Conservation (phyloP, 73 alveolate genomes). For the Blepharisma japonicum region DNA sequence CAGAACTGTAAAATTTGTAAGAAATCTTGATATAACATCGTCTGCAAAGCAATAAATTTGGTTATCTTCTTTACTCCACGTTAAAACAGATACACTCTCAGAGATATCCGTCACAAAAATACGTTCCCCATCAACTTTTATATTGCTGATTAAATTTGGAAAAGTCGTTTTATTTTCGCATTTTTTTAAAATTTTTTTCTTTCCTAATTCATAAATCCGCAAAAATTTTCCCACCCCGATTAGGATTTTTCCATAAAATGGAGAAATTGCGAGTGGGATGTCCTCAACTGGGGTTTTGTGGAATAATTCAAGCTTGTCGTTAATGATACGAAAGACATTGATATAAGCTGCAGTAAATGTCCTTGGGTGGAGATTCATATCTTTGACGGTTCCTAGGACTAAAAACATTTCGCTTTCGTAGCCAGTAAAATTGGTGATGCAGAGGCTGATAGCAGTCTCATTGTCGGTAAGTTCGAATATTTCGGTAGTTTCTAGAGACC, state of each 20-base stretch:
- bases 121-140: slow-evolving; percentile 84
- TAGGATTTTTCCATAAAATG: slow-evolving; percentile 82
- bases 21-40: slow-evolving; percentile 95
- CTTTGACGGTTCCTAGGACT: slow-evolving; percentile 71
- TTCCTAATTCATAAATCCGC: slow-evolving; percentile 94
- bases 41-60: slow-evolving; percentile 92
- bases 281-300: slow-evolving; percentile 88
- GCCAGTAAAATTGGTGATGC: slow-evolving; percentile 57
- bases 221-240: slow-evolving; percentile 93
- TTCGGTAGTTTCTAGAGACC: slow-evolving; percentile 57
- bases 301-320: slow-evolving; percentile 69
- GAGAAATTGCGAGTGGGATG: slow-evolving; percentile 86
- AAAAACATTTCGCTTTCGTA: slow-evolving; percentile 49
- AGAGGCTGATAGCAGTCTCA: slow-evolving; percentile 75
- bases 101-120: slow-evolving; percentile 85
- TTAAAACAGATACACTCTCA: slow-evolving; percentile 88
- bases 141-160: slow-evolving; percentile 53
- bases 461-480: slow-evolving; percentile 78
- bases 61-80: slow-evolving; percentile 81
- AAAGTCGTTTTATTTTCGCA: slow-evolving; percentile 82
- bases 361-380: slow-evolving; percentile 57
- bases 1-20: slow-evolving; percentile 75
- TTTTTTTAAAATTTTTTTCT: slow-evolving; percentile 90
- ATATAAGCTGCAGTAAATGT: slow-evolving; percentile 61
- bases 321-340: slow-evolving; percentile 66